phyloP scores from a whole-genome alignment of 306 rosid species.

The Amphicarpaea edgeworthii region DNA sequence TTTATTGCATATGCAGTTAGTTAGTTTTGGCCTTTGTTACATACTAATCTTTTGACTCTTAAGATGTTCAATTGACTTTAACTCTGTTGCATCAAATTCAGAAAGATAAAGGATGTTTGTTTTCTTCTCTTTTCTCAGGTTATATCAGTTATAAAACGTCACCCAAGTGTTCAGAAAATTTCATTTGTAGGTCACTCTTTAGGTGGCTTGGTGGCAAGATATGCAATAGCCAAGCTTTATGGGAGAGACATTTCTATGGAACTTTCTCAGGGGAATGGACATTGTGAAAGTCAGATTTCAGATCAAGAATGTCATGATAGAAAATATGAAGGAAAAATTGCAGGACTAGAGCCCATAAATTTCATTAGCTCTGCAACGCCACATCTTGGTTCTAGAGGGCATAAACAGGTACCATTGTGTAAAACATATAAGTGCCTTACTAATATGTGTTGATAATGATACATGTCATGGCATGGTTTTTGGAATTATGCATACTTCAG shows the following conservation, averaged over 20 bases:
- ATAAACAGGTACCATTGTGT: slow-evolving; percentile 65
- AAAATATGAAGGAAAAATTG: slow-evolving; percentile 66
- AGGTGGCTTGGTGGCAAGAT: slow-evolving; percentile 86
- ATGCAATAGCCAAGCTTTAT: slow-evolving; percentile 79
- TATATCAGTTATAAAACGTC: slow-evolving; percentile 63
- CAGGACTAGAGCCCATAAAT: slow-evolving; percentile 85
- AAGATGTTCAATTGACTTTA: slow-evolving; percentile 28
- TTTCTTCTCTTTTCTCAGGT: slow-evolving; percentile 58
- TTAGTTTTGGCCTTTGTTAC: not conserved
- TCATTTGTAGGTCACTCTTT: slow-evolving; percentile 83
- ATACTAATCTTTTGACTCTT: not conserved
- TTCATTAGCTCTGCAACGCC: slow-evolving; percentile 88
- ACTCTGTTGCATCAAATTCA: slow-evolving; percentile 29
- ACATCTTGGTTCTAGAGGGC: slow-evolving; percentile 92
- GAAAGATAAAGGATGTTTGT: slow-evolving; percentile 19
- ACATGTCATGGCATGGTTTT: slow-evolving; percentile 44
- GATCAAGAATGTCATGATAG: slow-evolving; percentile 46
- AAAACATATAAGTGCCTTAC: not conserved
- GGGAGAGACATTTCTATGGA: slow-evolving; percentile 54
- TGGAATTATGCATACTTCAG: slow-evolving; percentile 51
- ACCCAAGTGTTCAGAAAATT: slow-evolving; percentile 69
- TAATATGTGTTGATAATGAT: slow-evolving; percentile 22
- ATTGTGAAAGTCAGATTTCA: slow-evolving; percentile 45
- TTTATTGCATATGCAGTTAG: not conserved
- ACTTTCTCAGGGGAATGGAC: slow-evolving; percentile 56